These are phyloP conservation scores for Hypoxylon sp. DNA, from an alignment of 2,329 filamentous ascomycete genomes.

Conservation along the genomic window DNA sequence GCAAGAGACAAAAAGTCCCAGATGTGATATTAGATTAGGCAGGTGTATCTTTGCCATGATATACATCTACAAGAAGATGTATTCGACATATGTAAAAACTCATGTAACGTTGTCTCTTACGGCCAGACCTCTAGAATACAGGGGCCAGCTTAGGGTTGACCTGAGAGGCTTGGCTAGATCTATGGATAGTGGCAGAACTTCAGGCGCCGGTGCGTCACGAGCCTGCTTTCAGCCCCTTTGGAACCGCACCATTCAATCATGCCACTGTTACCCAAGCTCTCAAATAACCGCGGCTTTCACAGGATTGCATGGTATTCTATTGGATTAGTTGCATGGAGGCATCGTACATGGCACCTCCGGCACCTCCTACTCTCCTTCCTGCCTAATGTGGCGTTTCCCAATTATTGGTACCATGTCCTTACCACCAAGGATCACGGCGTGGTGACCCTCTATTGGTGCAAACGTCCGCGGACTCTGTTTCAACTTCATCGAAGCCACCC, in stretches of 20 bases:
- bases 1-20: background rate
- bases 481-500: constrained; percentile 23
- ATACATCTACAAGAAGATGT: constrained; percentile 8
- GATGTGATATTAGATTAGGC: constrained; percentile 21
- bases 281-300: constrained; percentile 8
- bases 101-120: constrained; percentile 36
- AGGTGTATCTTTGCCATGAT: constrained; percentile 25
- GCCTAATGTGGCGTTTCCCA: constrained; percentile 13
- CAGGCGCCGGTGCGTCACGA: constrained; percentile 25
- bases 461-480: constrained; percentile 19
- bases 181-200: constrained; percentile 13
- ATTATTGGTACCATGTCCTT: constrained; percentile 12
- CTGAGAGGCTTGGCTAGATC: constrained; percentile 30
- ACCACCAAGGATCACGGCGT: constrained; percentile 20
- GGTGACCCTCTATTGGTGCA: constrained; percentile 36
- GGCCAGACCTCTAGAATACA: constrained; percentile 17
- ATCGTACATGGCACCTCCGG: constrained; percentile 6
- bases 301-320: constrained; percentile 7
- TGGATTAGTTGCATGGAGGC: constrained; percentile 7
- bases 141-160: constrained; percentile 16
- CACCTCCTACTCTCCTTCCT: constrained; percentile 20
- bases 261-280: constrained; percentile 12
- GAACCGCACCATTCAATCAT: constrained; percentile 1
- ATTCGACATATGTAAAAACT: constrained; percentile 10
- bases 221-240: constrained; percentile 3